phyloP scores from a whole-genome alignment of 106 monocot genomes.

The Dioscorea alata region DNA sequence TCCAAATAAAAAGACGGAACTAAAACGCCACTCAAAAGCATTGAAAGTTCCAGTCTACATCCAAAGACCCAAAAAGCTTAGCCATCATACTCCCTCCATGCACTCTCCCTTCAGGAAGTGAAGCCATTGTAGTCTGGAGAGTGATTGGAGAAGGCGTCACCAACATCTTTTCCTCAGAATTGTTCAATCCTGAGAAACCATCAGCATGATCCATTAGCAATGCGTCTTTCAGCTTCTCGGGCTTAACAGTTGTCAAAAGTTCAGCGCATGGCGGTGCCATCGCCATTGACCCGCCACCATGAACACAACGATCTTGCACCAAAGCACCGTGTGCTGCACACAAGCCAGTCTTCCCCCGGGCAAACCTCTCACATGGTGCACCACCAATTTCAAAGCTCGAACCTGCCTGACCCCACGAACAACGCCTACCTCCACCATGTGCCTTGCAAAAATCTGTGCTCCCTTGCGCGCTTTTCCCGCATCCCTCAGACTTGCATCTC shows the following conservation, averaged over 20 bases:
- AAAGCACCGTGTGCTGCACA: constrained; percentile 21
- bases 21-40: not conserved
- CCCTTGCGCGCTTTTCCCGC: constrained; percentile 50
- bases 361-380: constrained; percentile 14
- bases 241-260: not conserved
- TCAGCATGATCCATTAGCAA: not conserved
- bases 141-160: not conserved
- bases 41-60: not conserved
- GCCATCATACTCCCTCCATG: constrained; percentile 54
- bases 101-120: constrained; percentile 50
- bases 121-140: not conserved
- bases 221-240: not conserved
- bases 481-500: constrained; percentile 36
- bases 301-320: constrained; percentile 22
- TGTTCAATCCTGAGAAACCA: constrained; percentile 5
- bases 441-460: constrained; percentile 57
- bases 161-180: not conserved
- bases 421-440: constrained; percentile 48
- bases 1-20: not conserved
- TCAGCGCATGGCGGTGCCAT: not conserved
- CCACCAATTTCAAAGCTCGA: constrained; percentile 4
- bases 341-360: constrained; percentile 11
- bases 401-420: constrained; percentile 31
- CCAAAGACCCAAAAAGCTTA: constrained; percentile 11
- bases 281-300: constrained; percentile 2